Conservation (phyloP, 768 basidiomycete species). For the Amylocystis lapponica region DNA sequence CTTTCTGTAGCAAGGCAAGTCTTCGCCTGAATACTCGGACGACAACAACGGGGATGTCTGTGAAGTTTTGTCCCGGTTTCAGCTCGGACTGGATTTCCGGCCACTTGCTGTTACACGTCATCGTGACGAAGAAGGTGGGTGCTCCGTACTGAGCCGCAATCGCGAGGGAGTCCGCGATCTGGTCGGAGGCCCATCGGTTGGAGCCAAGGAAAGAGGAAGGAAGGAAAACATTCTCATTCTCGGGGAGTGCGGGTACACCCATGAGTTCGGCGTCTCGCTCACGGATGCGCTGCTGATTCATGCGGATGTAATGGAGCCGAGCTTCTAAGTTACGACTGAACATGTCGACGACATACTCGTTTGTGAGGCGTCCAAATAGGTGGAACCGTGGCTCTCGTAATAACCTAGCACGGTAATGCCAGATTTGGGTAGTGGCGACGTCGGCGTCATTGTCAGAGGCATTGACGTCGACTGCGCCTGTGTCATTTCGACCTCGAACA, state of each 20-base stretch:
- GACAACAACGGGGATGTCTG: conserved; percentile 32
- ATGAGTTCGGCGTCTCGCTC: conserved; percentile 29
- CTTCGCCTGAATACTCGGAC: conserved; percentile 31
- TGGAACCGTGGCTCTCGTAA: conserved; percentile 26
- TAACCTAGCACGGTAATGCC: conserved; percentile 27
- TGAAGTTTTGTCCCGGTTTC: conserved; percentile 27
- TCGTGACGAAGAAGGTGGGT: too few species aligned
- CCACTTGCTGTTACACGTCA: too few species aligned
- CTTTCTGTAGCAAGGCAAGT: conserved; percentile 17
- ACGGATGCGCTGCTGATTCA: conserved; percentile 27
- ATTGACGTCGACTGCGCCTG: conserved; percentile 27
- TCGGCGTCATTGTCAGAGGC: conserved; percentile 22
- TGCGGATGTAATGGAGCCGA: too few species aligned
- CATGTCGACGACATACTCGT: conserved; percentile 34
- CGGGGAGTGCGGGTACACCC: conserved; percentile 15
- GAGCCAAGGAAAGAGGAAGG: conserved; percentile 34
- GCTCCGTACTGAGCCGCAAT: conserved; percentile 25
- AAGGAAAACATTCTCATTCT: conserved; percentile 28
- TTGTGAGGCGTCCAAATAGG: conserved; percentile 28
- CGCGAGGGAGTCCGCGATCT: conserved; percentile 32
- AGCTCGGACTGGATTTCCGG: conserved; percentile 29
- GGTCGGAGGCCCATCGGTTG: conserved; percentile 29
- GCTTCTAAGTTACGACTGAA: too few species aligned
- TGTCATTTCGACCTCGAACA: too few species aligned
- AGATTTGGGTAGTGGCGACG: too few species aligned